These are phyloP conservation scores for Tricholoma furcatifolium DNA, from an alignment of 768 basidiomycete genomes.

Conservation along the genomic window DNA sequence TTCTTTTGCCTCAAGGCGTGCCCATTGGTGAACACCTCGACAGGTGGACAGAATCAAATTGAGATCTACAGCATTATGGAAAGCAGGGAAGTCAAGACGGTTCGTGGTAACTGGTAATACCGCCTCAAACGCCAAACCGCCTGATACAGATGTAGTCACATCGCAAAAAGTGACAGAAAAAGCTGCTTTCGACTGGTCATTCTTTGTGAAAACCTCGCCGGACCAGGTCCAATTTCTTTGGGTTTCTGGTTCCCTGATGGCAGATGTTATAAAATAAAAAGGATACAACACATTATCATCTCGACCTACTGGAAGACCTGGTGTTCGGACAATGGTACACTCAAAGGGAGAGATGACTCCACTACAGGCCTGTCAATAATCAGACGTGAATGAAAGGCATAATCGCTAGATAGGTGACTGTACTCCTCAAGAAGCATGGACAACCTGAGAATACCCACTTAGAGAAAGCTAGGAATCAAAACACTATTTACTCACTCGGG, in stretches of 20 bases:
- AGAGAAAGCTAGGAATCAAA: not conserved
- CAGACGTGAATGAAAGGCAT: not conserved
- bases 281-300: conserved; percentile 14
- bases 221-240: conserved; percentile 68
- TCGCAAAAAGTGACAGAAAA: conserved; percentile 53
- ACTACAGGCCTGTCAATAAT: conserved; percentile 20
- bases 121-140: conserved; percentile 48
- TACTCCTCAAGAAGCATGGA: conserved; percentile 32
- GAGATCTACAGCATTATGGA: conserved; percentile 50
- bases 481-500: not conserved
- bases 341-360: conserved; percentile 20
- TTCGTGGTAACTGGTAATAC: conserved; percentile 36
- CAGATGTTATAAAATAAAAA: not conserved
- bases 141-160: conserved; percentile 33
- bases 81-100: conserved; percentile 41
- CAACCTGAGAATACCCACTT: conserved; percentile 20
- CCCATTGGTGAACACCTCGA: conserved; percentile 51
- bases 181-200: conserved; percentile 36
- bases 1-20: conserved; percentile 40
- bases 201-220: conserved; percentile 48
- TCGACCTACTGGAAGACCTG: conserved; percentile 1
- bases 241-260: conserved; percentile 23
- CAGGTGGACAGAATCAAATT: conserved; percentile 47
- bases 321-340: conserved; percentile 11
- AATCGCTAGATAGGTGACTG: too few relatives aligned